A percentile compares a stretch with the other conserved stretches of the same genome.
These are phyloP conservation scores for Terana coerulea DNA, from an alignment of 768 basidiomycete genomes.

Conservation along the genomic window DNA sequence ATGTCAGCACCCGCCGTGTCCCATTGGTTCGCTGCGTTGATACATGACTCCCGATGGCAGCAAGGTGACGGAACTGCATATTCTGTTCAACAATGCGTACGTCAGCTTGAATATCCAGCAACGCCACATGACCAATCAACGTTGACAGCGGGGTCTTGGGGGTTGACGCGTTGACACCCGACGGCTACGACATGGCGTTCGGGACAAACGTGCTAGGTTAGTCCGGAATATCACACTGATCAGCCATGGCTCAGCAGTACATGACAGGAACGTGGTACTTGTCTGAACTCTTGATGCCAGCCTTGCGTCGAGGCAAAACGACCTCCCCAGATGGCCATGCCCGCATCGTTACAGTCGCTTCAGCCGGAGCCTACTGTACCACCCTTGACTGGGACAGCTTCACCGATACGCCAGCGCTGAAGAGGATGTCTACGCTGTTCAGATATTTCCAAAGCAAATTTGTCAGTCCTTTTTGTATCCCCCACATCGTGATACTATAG, in stretches of 20 bases:
- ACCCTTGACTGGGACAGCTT: constrained; percentile 15
- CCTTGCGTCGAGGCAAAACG: constrained; percentile 26
- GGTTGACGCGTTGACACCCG: constrained; percentile 28
- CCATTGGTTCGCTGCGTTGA: neutral
- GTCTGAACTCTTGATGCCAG: constrained; percentile 33
- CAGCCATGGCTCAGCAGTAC: neutral
- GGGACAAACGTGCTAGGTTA: constrained; percentile 36
- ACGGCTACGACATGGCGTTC: constrained; percentile 40
- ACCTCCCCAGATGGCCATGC: constrained; percentile 28
- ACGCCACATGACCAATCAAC: too few relatives aligned
- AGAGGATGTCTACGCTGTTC: constrained; percentile 6
- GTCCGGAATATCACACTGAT: neutral
- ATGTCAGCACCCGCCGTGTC: neutral
- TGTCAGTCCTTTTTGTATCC: constrained; percentile 17
- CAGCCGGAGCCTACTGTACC: constrained; percentile 3
- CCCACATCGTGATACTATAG: constrained; percentile 12
- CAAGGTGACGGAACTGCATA: constrained; percentile 19
- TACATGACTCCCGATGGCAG: too few relatives aligned
- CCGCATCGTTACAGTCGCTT: constrained; percentile 33
- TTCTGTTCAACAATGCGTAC: constrained; percentile 21
- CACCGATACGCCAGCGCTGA: constrained; percentile 16
- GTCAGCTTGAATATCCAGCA: constrained; percentile 13
- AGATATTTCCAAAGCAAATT: constrained; percentile 35
- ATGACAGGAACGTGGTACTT: constrained; percentile 30
- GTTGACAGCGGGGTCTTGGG: constrained; percentile 30